Conservation (phyloP, 2,329 filamentous ascomycete genomes). For the Cercospora sp. region DNA sequence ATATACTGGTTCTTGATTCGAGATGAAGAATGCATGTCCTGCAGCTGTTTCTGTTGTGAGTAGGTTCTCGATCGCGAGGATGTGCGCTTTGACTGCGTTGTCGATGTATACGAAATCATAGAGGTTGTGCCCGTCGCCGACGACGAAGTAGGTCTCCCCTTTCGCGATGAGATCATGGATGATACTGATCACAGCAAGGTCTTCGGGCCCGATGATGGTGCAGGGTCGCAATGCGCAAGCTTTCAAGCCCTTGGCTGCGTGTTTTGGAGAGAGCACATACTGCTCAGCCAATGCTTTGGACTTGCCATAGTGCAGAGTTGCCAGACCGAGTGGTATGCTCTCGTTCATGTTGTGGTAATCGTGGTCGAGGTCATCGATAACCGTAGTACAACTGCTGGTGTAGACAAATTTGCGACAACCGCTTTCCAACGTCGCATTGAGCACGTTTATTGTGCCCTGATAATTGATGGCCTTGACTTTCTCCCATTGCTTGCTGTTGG, state of each 20-base stretch:
- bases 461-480: constrained; percentile 83
- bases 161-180: constrained; percentile 70
- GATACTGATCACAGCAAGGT: constrained; percentile 71
- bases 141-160: constrained; percentile 72
- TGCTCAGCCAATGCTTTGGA: constrained; percentile 86
- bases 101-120: constrained; percentile 71
- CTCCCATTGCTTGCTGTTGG: constrained; percentile 45
- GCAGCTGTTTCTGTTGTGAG: constrained; percentile 62
- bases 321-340: constrained; percentile 68
- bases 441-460: constrained; percentile 75
- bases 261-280: constrained; percentile 72
- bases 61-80: constrained; percentile 74
- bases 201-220: constrained; percentile 88
- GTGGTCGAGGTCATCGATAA: constrained; percentile 71
- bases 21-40: constrained; percentile 86
- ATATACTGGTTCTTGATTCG: constrained; percentile 83
- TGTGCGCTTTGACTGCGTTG: constrained; percentile 75
- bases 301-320: constrained; percentile 77
- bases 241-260: constrained; percentile 33
- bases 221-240: constrained; percentile 74
- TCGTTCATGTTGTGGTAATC: constrained; percentile 86
- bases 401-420: constrained; percentile 83
- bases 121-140: constrained; percentile 71
- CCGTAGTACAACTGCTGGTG: constrained; percentile 83
- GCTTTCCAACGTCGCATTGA: constrained; percentile 68